Percentiles rank a stretch among this genome's conserved stretches.
phyloP scores from a whole-genome alignment of 441 rosid species.

The Populus hybrid region DNA sequence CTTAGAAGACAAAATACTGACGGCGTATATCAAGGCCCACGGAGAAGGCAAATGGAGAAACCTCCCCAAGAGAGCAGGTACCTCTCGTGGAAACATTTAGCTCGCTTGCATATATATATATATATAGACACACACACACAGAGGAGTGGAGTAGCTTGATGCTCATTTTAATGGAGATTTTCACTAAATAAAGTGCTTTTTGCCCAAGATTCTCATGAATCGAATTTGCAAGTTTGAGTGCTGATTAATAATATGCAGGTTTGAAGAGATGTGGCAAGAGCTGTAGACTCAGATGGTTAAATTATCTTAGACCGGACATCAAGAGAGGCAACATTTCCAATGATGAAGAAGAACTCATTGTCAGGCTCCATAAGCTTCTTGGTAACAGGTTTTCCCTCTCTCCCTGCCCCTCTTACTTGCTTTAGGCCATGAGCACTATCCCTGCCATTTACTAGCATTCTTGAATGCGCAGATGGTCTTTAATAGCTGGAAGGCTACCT shows the following conservation, averaged over 20 bases:
- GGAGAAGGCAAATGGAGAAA: constrained; percentile 80
- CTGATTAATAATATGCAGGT: constrained; percentile 20
- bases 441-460: background rate
- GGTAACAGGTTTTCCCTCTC: constrained; percentile 31
- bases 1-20: constrained; percentile 52
- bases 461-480: constrained; percentile 53
- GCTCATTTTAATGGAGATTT: no score
- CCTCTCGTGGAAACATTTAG: background rate
- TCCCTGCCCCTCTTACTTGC: background rate
- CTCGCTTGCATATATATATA: background rate
- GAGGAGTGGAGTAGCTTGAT: background rate
- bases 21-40: constrained; percentile 38
- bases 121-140: no score
- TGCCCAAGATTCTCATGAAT: background rate
- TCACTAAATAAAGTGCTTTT: no score
- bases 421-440: background rate
- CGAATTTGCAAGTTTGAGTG: background rate
- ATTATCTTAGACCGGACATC: constrained; percentile 53
- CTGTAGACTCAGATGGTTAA: constrained; percentile 56
- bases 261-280: constrained; percentile 56
- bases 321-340: constrained; percentile 56
- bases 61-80: constrained; percentile 63
- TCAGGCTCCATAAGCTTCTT: constrained; percentile 54
- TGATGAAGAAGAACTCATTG: constrained; percentile 55
- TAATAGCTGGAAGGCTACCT: constrained; percentile 88